A percentile compares a stretch with the other conserved stretches of the same genome.
phyloP scores from a whole-genome alignment of 2,329 filamentous ascomycete species.

The Xylaria hypoxylon region DNA sequence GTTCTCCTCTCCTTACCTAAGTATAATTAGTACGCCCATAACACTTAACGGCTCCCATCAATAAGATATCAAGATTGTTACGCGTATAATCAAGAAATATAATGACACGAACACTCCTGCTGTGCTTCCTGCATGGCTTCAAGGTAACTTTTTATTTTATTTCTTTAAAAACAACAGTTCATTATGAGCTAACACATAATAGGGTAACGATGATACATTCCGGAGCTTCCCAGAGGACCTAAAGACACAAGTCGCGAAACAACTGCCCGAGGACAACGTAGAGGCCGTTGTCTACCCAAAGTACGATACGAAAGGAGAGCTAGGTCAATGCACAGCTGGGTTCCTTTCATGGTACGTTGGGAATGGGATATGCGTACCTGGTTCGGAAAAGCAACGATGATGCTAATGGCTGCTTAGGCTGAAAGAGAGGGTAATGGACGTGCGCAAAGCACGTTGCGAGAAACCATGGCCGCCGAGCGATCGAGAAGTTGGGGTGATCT shows the following conservation, averaged over 20 bases:
- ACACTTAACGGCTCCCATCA: not conserved
- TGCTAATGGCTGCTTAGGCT: constrained; percentile 64
- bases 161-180: not conserved
- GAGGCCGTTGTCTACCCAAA: constrained; percentile 74
- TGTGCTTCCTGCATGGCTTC: constrained; percentile 83
- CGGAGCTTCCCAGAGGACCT: constrained; percentile 73
- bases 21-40: constrained; percentile 14
- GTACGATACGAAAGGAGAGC: constrained; percentile 78
- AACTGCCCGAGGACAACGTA: constrained; percentile 70
- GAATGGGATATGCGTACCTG: not conserved
- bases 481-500: constrained; percentile 80
- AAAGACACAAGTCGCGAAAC: constrained; percentile 66
- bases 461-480: constrained; percentile 83
- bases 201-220: constrained; percentile 78
- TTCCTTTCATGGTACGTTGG: constrained; percentile 61
- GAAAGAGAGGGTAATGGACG: constrained; percentile 82
- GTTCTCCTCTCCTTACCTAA: constrained; percentile 5
- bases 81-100: not conserved
- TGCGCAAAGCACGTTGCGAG: constrained; percentile 74
- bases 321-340: constrained; percentile 60
- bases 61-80: not conserved
- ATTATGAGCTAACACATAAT: constrained; percentile 22
- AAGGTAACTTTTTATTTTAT: constrained; percentile 58
- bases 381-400: not conserved
- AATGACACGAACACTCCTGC: constrained; percentile 68